phyloP scores from a whole-genome alignment of 371 early-diverging fungal genomes.

The Zychaea mexicana region DNA sequence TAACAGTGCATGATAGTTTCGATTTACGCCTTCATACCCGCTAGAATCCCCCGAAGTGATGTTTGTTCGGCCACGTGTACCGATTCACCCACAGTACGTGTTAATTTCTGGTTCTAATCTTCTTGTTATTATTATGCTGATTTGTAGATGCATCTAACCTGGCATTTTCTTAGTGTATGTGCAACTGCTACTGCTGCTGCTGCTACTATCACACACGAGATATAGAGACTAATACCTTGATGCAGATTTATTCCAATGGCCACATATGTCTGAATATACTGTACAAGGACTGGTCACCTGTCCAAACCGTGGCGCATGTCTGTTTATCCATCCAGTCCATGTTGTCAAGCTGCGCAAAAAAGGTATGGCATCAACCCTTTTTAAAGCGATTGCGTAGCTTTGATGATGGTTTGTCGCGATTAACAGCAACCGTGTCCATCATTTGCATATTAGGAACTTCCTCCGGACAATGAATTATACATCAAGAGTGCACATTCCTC shows the following conservation, averaged over 20 bases:
- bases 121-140: neutral
- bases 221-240: neutral
- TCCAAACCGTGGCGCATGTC: slow-evolving; percentile 92
- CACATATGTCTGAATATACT: slow-evolving; percentile 96
- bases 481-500: slow-evolving; percentile 68
- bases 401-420: too few relatives aligned
- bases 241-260: slow-evolving; percentile 86
- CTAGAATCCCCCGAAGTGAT: slow-evolving; percentile 86
- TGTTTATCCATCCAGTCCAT: slow-evolving; percentile 92
- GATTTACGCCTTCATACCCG: slow-evolving; percentile 83
- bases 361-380: too few relatives aligned
- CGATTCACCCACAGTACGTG: slow-evolving; percentile 81
- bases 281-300: slow-evolving; percentile 96
- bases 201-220: neutral
- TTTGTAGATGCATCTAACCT: neutral
- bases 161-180: neutral
- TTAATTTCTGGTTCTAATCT: neutral
- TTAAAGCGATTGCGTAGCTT: too few relatives aligned
- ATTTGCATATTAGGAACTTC: slow-evolving; percentile 67
- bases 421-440: too few relatives aligned
- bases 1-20: slow-evolving; percentile 55
- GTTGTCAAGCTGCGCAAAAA: slow-evolving; percentile 84
- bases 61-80: slow-evolving; percentile 69
- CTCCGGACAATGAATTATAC: slow-evolving; percentile 77
- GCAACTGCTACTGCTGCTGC: neutral